Percentiles rank a stretch among this genome's conserved stretches.
These are phyloP conservation scores for Apodospora peruviana DNA, from an alignment of 495 filamentous ascomycete species.

Conservation along the genomic window DNA sequence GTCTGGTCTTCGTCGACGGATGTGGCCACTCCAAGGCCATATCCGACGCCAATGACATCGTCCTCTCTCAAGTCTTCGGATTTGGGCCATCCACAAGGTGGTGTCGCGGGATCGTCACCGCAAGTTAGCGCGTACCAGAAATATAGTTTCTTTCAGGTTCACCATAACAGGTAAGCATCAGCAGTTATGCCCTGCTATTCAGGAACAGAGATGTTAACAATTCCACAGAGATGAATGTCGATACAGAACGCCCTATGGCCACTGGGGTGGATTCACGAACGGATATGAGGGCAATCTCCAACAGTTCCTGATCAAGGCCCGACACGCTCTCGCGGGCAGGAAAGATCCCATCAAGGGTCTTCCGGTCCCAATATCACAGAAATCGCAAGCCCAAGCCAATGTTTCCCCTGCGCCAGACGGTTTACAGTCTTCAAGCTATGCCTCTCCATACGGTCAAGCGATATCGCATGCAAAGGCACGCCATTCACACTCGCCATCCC, in stretches of 20 bases:
- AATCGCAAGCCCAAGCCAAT: constrained; percentile 13
- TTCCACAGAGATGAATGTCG: constrained; percentile 34
- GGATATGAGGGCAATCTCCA: constrained; percentile 48
- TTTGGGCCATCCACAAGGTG: constrained; percentile 11
- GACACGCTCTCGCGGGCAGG: constrained; percentile 29
- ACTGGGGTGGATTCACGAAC: constrained; percentile 48
- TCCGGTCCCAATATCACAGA: constrained; percentile 12
- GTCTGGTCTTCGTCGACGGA: constrained; percentile 22
- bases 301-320: constrained; percentile 39
- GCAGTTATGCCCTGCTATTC: neutral
- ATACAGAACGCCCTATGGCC: constrained; percentile 48
- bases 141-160: constrained; percentile 48
- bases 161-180: constrained; percentile 37
- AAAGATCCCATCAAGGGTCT: constrained; percentile 14
- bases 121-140: constrained; percentile 28
- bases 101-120: constrained; percentile 14
- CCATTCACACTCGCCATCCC: constrained; percentile 1
- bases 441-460: constrained; percentile 12
- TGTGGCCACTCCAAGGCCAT: constrained; percentile 13
- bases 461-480: constrained; percentile 7
- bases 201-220: constrained; percentile 6
- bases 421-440: constrained; percentile 4
- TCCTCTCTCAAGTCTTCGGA: constrained; percentile 22
- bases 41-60: constrained; percentile 22
- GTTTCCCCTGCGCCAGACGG: constrained; percentile 2